Evolutionary conservation across 192 early-diverging fungal genomes (phyloP).

Genomic region (Chytriomyces confervae): DNA sequence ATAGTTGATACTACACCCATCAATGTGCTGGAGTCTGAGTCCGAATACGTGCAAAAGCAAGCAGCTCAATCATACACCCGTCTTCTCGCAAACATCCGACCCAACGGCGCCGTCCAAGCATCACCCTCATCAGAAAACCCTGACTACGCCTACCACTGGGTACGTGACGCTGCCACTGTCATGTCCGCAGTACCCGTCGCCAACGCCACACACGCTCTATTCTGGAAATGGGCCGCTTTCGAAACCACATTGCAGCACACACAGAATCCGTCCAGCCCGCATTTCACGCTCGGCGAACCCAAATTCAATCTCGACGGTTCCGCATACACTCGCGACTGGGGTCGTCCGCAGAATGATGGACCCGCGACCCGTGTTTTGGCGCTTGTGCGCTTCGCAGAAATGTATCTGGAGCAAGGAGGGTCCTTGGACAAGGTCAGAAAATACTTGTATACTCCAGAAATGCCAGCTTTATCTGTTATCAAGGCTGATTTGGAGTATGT

Average conservation of each 20-base stretch:
- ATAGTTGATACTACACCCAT: no score
- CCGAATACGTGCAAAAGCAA: background rate
- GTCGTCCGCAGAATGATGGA: constrained; percentile 76
- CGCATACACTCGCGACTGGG: constrained; percentile 57
- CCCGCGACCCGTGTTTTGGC: constrained; percentile 59
- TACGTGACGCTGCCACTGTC: constrained; percentile 66
- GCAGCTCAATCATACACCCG: background rate
- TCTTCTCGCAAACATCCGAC: constrained; percentile 34
- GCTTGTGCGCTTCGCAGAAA: constrained; percentile 20
- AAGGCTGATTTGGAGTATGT: constrained; percentile 69
- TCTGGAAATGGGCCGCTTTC: constrained; percentile 53
- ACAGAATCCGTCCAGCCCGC: background rate
- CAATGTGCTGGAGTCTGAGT: no score
- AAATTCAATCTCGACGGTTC: constrained; percentile 69
- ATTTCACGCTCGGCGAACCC: constrained; percentile 63
- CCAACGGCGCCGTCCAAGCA: constrained; percentile 22
- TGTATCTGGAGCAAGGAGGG: constrained; percentile 23
- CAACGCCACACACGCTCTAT: background rate
- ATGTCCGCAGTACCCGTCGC: constrained; percentile 53
- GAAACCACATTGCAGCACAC: constrained; percentile 27
- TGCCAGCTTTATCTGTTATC: constrained; percentile 45
- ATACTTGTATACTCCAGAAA: constrained; percentile 37
- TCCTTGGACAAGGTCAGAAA: background rate
- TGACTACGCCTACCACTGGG: constrained; percentile 75
- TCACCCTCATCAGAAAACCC: constrained; percentile 42